These are phyloP conservation scores for Teunomyces stri DNA, from an alignment of 805 yeast genomes.

Conservation along the genomic window DNA sequence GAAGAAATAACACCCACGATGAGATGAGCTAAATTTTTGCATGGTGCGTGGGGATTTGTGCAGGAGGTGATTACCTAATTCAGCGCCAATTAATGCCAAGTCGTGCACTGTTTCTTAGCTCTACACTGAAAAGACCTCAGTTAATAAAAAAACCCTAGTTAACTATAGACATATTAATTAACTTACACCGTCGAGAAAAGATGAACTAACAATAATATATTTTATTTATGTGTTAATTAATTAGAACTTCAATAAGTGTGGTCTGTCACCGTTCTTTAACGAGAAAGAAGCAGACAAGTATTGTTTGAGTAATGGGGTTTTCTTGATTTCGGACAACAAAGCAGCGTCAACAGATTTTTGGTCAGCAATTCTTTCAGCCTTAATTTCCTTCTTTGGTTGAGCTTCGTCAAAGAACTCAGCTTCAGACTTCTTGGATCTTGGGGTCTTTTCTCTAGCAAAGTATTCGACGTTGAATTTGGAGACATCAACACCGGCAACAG, in stretches of 20 bases:
- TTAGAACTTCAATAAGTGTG: slow-evolving; percentile 97
- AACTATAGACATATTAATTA: neutral
- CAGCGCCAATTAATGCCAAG: neutral
- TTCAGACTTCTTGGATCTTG: slow-evolving; percentile 83
- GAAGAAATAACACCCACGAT: slow-evolving; percentile 7
- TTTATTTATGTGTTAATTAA: slow-evolving; percentile 8
- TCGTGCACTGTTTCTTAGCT: neutral
- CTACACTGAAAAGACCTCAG: neutral
- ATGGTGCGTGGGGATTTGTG: neutral
- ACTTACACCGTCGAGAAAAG: slow-evolving; percentile 1
- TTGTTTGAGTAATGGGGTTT: slow-evolving; percentile 95
- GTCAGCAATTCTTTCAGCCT: slow-evolving; percentile 93
- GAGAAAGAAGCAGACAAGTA: slow-evolving; percentile 95
- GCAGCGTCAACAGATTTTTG: slow-evolving; percentile 94
- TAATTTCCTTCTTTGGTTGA: slow-evolving; percentile 77
- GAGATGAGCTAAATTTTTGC: slow-evolving; percentile 13
- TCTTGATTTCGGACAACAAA: slow-evolving; percentile 89
- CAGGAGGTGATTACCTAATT: slow-evolving; percentile 1
- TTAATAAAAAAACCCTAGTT: slow-evolving; percentile 1
- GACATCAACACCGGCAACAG: slow-evolving; percentile 76
- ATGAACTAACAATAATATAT: slow-evolving; percentile 3
- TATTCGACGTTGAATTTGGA: slow-evolving; percentile 90
- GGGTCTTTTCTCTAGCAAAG: slow-evolving; percentile 92
- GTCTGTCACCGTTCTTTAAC: slow-evolving; percentile 96
- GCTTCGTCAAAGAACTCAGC: slow-evolving; percentile 85